Evolutionary conservation across 805 yeast genomes (phyloP).

Genomic region (Saturnispora halmiae): DNA sequence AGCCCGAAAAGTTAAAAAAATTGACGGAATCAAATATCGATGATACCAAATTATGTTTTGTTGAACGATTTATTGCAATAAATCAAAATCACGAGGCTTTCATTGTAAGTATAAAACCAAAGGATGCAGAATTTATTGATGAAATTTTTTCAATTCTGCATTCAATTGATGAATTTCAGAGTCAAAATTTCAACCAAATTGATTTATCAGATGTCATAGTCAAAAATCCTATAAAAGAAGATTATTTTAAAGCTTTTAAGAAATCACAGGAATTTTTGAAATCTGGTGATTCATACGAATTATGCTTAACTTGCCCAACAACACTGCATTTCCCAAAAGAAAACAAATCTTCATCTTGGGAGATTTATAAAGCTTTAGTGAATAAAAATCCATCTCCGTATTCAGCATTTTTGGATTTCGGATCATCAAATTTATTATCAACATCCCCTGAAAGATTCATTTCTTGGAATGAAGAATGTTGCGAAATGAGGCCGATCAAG

Average conservation of each 20-base stretch:
- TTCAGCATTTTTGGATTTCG: constrained; percentile 68
- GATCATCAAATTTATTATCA: constrained; percentile 57
- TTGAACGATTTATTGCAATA: constrained; percentile 54
- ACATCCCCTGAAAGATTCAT: constrained; percentile 94
- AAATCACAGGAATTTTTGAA: constrained; percentile 59
- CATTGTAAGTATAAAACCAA: constrained; percentile 40
- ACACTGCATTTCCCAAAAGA: constrained; percentile 40
- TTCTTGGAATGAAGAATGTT: constrained; percentile 53
- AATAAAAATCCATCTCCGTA: constrained; percentile 85
- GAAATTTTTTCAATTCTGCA: neutral
- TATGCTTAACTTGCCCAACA: constrained; percentile 79
- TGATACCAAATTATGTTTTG: constrained; percentile 64
- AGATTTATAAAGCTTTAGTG: constrained; percentile 63
- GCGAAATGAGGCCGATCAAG: constrained; percentile 89
- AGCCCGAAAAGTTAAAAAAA: constrained; percentile 29
- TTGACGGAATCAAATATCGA: constrained; percentile 41
- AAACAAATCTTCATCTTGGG: constrained; percentile 52
- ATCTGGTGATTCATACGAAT: constrained; percentile 87
- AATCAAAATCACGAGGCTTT: constrained; percentile 41
- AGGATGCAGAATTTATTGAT: constrained; percentile 32
- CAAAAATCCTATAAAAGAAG: constrained; percentile 40
- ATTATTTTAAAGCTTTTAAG: constrained; percentile 47
- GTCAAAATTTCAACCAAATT: neutral
- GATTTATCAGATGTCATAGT: constrained; percentile 22
- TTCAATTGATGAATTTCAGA: neutral